A percentile compares a stretch with the other conserved stretches of the same genome.
These are phyloP conservation scores for Solanum sitiens DNA, from an alignment of 257 asterid genomes.

Conservation along the genomic window DNA sequence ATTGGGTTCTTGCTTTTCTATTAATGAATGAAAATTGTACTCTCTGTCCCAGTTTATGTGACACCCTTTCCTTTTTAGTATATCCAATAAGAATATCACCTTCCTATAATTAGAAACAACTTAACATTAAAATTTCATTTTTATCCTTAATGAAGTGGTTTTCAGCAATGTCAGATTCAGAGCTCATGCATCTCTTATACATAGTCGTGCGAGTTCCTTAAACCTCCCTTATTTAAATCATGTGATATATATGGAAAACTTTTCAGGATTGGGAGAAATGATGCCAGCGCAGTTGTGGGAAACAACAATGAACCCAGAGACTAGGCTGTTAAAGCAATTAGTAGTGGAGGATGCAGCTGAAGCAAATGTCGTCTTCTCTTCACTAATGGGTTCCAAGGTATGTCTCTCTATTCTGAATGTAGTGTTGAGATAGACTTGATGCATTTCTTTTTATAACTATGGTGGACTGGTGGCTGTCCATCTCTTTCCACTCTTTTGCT, in stretches of 20 bases:
- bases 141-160: background rate
- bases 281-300: constrained; percentile 99
- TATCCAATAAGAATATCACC: background rate
- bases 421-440: background rate
- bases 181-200: background rate
- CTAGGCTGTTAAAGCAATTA: constrained; percentile 70
- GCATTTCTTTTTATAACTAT: background rate
- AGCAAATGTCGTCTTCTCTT: constrained; percentile 76
- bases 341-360: constrained; percentile 81
- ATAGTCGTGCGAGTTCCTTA: background rate
- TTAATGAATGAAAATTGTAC: background rate
- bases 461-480: background rate
- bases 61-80: background rate
- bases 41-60: background rate
- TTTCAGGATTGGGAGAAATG: constrained; percentile 97
- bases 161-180: background rate
- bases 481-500: background rate
- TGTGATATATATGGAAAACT: background rate
- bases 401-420: background rate
- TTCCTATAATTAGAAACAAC: background rate
- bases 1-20: background rate
- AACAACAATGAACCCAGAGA: constrained; percentile 83
- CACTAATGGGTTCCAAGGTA: constrained; percentile 95
- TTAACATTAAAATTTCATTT: background rate
- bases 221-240: background rate